Evolutionary conservation across 495 filamentous ascomycete species (phyloP).

Genomic region (Trichoderma reesei): DNA sequence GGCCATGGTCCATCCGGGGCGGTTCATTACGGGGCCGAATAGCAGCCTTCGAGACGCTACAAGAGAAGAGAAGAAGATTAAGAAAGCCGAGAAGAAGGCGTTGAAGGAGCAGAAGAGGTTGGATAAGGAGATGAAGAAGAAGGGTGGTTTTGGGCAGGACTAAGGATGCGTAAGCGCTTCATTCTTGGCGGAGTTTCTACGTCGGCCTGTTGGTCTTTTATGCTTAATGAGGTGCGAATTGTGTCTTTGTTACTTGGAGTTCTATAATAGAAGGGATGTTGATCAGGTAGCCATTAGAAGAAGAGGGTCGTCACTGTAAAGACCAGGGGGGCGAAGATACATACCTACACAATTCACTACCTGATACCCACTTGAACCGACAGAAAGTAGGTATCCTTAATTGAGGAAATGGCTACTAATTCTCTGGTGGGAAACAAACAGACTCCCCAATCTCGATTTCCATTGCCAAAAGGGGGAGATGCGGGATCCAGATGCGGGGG

Average conservation of each 20-base stretch:
- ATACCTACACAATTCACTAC: neutral
- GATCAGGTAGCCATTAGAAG: no score
- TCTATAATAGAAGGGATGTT: no score
- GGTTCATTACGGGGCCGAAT: slow-evolving; percentile 38
- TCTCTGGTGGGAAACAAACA: neutral
- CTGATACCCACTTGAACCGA: neutral
- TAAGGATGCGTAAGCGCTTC: neutral
- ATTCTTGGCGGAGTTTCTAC: neutral
- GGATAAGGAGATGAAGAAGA: neutral
- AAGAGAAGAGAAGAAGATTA: slow-evolving; percentile 17
- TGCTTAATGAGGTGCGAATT: no score
- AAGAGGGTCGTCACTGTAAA: no score
- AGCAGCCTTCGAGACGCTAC: slow-evolving; percentile 24
- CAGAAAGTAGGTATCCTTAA: neutral
- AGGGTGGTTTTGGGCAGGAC: neutral
- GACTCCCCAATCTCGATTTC: no score
- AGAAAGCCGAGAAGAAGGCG: slow-evolving; percentile 24
- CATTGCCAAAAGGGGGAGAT: neutral
- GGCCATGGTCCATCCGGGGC: slow-evolving; percentile 43
- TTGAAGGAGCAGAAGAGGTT: neutral
- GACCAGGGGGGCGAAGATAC: no score
- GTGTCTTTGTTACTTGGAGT: no score
- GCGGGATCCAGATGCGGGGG: neutral
- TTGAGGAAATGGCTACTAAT: neutral
- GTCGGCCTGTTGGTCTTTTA: neutral